phyloP scores from a whole-genome alignment of 78 protist genomes.

The Dictyostelium firmibasis region DNA sequence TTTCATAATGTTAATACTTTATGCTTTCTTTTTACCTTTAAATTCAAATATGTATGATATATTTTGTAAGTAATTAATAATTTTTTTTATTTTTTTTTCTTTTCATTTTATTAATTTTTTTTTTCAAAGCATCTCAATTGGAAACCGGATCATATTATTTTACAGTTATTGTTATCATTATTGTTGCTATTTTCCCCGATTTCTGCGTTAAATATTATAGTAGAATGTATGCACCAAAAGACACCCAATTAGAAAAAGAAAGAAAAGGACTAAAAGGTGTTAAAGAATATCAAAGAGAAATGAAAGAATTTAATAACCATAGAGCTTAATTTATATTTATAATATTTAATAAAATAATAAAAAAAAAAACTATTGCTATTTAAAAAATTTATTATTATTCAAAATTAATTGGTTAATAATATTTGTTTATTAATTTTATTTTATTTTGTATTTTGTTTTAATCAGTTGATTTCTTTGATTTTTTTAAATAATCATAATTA shows the following conservation, averaged over 20 bases:
- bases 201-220: conserved; percentile 42
- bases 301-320: conserved; percentile 38
- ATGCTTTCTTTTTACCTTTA: conserved; percentile 29
- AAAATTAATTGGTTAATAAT: background rate
- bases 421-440: background rate
- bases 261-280: background rate
- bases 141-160: conserved; percentile 21
- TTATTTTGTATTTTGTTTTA: background rate
- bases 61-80: conserved; percentile 25
- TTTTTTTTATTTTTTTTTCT: background rate
- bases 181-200: conserved; percentile 60
- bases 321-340: background rate
- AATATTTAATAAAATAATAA: background rate
- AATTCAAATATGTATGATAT: conserved; percentile 75
- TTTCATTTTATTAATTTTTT: background rate
- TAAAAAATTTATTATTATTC: background rate
- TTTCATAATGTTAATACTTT: conserved; percentile 42
- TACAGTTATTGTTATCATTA: background rate
- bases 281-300: conserved; percentile 44
- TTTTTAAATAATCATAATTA: background rate
- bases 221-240: conserved; percentile 55
- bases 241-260: conserved; percentile 55
- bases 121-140: conserved; percentile 8
- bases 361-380: no score
- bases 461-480: background rate